phyloP scores from a whole-genome alignment of 2,329 filamentous ascomycete species.

The Cladosporium sphaerospermum region DNA sequence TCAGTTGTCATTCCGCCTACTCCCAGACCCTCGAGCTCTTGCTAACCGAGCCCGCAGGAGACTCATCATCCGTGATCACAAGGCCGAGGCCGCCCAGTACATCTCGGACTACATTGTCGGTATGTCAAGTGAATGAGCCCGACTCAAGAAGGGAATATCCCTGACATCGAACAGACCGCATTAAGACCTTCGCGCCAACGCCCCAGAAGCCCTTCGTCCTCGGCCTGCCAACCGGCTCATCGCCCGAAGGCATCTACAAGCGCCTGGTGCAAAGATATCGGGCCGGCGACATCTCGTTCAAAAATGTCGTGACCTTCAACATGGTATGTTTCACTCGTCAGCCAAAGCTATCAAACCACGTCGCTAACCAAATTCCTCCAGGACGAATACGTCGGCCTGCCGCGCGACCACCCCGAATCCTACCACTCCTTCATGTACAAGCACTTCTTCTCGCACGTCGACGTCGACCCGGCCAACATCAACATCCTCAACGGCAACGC shows the following conservation, averaged over 20 bases:
- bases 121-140: constrained; percentile 30
- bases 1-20: background rate
- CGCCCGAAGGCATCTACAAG: constrained; percentile 71
- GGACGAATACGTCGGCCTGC: constrained; percentile 83
- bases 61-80: constrained; percentile 74
- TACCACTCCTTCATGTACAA: constrained; percentile 95
- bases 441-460: constrained; percentile 80
- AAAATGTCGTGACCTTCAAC: constrained; percentile 86
- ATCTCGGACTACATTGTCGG: constrained; percentile 76
- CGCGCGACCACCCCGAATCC: constrained; percentile 74
- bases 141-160: no score
- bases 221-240: constrained; percentile 76
- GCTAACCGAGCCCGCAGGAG: constrained; percentile 50
- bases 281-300: constrained; percentile 71
- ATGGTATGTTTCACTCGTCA: constrained; percentile 47
- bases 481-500: constrained; percentile 81
- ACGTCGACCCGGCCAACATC: constrained; percentile 74
- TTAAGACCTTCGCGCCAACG: constrained; percentile 69
- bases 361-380: constrained; percentile 25
- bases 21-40: background rate
- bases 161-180: constrained; percentile 53
- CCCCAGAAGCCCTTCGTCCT: constrained; percentile 70
- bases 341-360: no score
- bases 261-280: constrained; percentile 67
- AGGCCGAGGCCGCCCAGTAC: constrained; percentile 62